Percentiles rank a stretch among this genome's conserved stretches.
Evolutionary conservation across 2,329 filamentous ascomycete species (phyloP).

Genomic region (Aureobasidium leucospermi): DNA sequence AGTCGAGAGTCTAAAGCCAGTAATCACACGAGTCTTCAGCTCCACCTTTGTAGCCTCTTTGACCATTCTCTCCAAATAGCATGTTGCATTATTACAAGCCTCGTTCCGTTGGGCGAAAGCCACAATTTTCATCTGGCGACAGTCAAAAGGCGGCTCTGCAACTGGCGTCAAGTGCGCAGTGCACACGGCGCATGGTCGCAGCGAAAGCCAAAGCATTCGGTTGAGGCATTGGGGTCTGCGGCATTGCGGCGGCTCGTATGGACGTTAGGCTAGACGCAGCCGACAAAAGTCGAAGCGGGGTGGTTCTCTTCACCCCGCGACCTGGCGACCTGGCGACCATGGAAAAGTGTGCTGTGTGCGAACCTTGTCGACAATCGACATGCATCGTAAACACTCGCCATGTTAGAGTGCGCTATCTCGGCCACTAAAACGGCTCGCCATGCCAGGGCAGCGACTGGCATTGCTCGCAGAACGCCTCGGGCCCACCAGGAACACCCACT

Average conservation of each 20-base stretch:
- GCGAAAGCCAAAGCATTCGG: not conserved
- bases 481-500: not conserved
- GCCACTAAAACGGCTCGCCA: slow-evolving; percentile 9
- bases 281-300: slow-evolving; percentile 2
- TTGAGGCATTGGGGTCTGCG: slow-evolving; percentile 4
- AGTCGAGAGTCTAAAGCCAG: not conserved
- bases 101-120: not conserved
- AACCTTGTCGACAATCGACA: slow-evolving; percentile 6
- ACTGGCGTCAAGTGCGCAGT: not conserved
- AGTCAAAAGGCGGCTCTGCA: not conserved
- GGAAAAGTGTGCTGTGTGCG: not conserved
- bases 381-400: not conserved
- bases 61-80: not conserved
- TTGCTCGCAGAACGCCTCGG: not conserved
- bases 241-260: not conserved
- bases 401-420: not conserved
- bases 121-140: not conserved
- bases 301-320: not conserved
- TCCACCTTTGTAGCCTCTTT: not conserved
- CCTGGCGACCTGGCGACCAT: not conserved
- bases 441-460: slow-evolving; percentile 11
- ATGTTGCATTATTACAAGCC: not conserved
- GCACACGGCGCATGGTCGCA: not conserved
- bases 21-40: not conserved
- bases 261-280: not conserved